Evolutionary conservation across 805 yeast species (phyloP).

Genomic region (Scheffersomyces ergatensis): DNA sequence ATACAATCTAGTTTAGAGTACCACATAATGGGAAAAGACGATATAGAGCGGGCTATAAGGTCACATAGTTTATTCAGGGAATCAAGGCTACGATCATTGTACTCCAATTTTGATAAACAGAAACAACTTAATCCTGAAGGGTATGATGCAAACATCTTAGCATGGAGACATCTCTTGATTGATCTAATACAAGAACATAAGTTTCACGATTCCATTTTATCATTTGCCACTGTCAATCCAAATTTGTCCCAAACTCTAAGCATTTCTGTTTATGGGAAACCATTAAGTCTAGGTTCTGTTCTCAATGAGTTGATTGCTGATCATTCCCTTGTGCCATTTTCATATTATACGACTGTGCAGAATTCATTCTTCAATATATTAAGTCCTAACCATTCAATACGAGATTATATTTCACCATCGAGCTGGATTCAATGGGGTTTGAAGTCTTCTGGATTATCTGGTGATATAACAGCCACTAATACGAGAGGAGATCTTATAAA

Average conservation of each 20-base stretch:
- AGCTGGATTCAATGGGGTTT: constrained; percentile 14
- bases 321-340: constrained; percentile 17
- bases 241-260: constrained; percentile 15
- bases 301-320: constrained; percentile 21
- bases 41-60: constrained; percentile 12
- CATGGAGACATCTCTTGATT: constrained; percentile 27
- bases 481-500: constrained; percentile 12
- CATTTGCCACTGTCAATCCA: constrained; percentile 13
- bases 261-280: constrained; percentile 29
- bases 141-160: constrained; percentile 38
- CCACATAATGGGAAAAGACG: background rate
- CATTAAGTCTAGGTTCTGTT: constrained; percentile 22
- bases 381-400: background rate
- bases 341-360: constrained; percentile 6
- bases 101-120: constrained; percentile 29
- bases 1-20: too few relatives aligned
- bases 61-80: constrained; percentile 18
- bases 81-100: constrained; percentile 32
- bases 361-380: constrained; percentile 4
- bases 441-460: constrained; percentile 11
- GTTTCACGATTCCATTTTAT: constrained; percentile 14
- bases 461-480: constrained; percentile 11
- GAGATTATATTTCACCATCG: constrained; percentile 9
- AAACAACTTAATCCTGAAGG: constrained; percentile 40
- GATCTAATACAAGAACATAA: constrained; percentile 15